Conservation (phyloP, 1,139 yeast species). For the Lodderomyces orthopsilosis region DNA sequence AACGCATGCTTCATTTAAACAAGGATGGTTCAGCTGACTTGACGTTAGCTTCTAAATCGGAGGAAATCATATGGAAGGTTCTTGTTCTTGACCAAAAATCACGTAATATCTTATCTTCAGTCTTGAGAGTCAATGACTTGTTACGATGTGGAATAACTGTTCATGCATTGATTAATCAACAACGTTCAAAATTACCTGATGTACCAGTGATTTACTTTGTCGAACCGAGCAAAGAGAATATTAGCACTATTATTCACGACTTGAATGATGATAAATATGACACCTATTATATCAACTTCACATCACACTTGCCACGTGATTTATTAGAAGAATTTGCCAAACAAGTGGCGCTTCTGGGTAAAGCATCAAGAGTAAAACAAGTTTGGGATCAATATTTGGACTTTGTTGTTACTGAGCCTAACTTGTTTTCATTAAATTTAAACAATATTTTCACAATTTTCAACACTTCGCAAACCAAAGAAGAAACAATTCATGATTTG, state of each 20-base stretch:
- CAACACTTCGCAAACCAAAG: conserved; percentile 69
- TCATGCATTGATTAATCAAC: conserved; percentile 68
- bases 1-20: conserved; percentile 82
- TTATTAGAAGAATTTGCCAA: conserved; percentile 87
- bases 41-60: conserved; percentile 51
- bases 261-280: conserved; percentile 73
- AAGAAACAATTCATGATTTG: conserved; percentile 65
- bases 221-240: conserved; percentile 79
- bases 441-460: conserved; percentile 63
- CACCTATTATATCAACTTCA: conserved; percentile 78
- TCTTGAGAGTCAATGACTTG: conserved; percentile 84
- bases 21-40: conserved; percentile 53
- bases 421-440: conserved; percentile 76
- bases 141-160: conserved; percentile 87
- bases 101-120: conserved; percentile 83
- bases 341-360: conserved; percentile 69
- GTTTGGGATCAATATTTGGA: conserved; percentile 92
- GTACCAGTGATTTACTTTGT: conserved; percentile 93
- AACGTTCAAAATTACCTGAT: conserved; percentile 79
- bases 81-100: conserved; percentile 78
- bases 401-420: conserved; percentile 90
- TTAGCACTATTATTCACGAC: conserved; percentile 67
- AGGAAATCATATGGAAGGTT: conserved; percentile 89
- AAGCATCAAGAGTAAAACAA: conserved; percentile 70
- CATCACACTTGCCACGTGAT: conserved; percentile 72